These are phyloP conservation scores for Hippophae gyantsensis DNA, from an alignment of 306 rosid species.

Conservation along the genomic window DNA sequence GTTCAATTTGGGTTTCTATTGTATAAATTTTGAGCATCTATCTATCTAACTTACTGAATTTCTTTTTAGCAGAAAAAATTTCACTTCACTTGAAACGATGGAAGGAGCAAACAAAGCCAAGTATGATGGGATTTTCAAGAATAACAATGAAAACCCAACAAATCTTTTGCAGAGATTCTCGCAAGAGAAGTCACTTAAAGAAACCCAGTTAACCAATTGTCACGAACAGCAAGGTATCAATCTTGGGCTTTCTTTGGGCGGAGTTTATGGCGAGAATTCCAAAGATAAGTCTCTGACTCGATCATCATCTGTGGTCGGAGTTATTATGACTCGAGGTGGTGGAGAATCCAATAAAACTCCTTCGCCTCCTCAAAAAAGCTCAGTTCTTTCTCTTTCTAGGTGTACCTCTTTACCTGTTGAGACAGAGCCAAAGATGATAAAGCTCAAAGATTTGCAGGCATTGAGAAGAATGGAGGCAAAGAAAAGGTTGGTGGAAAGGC, in stretches of 20 bases:
- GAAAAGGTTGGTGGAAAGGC: conserved; percentile 19
- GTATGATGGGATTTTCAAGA: neutral
- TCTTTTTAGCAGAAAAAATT: neutral
- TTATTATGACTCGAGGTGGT: conserved; percentile 7
- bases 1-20: too few relatives aligned
- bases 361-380: neutral
- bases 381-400: conserved; percentile 23
- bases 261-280: conserved; percentile 8
- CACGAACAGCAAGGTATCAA: conserved; percentile 21
- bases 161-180: conserved; percentile 12
- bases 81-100: neutral
- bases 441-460: conserved; percentile 19
- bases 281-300: conserved; percentile 4
- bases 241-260: conserved; percentile 36
- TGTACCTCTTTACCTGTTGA: conserved; percentile 27
- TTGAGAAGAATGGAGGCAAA: conserved; percentile 25
- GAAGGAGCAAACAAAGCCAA: conserved; percentile 8
- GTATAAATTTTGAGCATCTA: too few relatives aligned
- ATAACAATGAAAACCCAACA: conserved; percentile 8
- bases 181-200: neutral
- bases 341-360: neutral
- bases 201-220: conserved; percentile 3
- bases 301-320: conserved; percentile 19
- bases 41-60: too few relatives aligned
- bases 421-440: conserved; percentile 8